Conservation (phyloP, 805 yeast species). For the Candida golubevii region DNA sequence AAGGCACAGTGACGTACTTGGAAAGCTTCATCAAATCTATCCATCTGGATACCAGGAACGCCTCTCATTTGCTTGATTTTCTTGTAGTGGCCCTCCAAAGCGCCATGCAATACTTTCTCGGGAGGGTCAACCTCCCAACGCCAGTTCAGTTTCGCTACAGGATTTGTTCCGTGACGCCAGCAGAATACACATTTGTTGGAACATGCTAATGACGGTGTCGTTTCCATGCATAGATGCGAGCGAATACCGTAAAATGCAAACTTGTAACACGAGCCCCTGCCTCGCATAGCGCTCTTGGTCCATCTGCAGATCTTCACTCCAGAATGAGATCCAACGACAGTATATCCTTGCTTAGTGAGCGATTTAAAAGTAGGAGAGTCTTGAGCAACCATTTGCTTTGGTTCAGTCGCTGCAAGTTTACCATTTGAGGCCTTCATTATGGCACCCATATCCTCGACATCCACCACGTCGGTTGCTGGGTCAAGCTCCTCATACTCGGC, state of each 20-base stretch:
- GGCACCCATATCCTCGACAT: slow-evolving; percentile 85
- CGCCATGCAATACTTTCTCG: slow-evolving; percentile 77
- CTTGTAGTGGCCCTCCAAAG: slow-evolving; percentile 82
- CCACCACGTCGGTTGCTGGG: slow-evolving; percentile 46
- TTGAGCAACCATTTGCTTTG: slow-evolving; percentile 83
- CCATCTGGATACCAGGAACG: slow-evolving; percentile 89
- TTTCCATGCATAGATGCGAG: slow-evolving; percentile 92
- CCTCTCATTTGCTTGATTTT: slow-evolving; percentile 94
- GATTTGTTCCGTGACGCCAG: slow-evolving; percentile 97
- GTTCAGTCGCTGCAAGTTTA: slow-evolving; percentile 13
- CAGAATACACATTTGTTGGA: slow-evolving; percentile 95
- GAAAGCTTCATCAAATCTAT: slow-evolving; percentile 87
- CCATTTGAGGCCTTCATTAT: slow-evolving; percentile 40
- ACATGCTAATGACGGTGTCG: slow-evolving; percentile 90
- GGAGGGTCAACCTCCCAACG: slow-evolving; percentile 95
- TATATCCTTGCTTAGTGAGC: slow-evolving; percentile 88
- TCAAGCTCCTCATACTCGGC: slow-evolving; percentile 40
- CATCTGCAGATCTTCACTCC: slow-evolving; percentile 95
- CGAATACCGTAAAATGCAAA: slow-evolving; percentile 88
- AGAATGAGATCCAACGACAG: slow-evolving; percentile 89
- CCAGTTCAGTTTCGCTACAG: slow-evolving; percentile 90
- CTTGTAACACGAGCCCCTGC: slow-evolving; percentile 92
- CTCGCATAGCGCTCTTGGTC: slow-evolving; percentile 92
- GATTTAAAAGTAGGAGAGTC: slow-evolving; percentile 86
- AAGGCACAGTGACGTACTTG: slow-evolving; percentile 87